phyloP scores from a whole-genome alignment of 73 alveolate species.

The Paraurostyla sp. region DNA sequence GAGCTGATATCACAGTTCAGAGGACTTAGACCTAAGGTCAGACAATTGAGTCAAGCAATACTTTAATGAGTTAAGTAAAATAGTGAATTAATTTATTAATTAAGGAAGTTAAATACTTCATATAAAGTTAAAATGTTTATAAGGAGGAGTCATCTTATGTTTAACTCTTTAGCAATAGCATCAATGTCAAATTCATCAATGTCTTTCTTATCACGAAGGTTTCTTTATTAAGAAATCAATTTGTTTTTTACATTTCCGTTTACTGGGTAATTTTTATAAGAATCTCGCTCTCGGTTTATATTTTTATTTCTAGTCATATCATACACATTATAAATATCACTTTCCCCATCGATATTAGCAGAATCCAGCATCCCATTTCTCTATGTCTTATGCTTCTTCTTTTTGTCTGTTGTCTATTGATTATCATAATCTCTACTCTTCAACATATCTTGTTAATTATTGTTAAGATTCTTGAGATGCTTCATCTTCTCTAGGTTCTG shows the following conservation, averaged over 20 bases:
- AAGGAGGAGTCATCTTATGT: neutral
- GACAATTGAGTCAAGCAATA: no score
- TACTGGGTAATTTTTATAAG: neutral
- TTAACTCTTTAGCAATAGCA: slow-evolving; percentile 1
- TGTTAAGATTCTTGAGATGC: neutral
- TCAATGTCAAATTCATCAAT: slow-evolving; percentile 35
- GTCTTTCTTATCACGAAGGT: neutral
- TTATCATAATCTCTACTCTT: no score
- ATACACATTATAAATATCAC: neutral
- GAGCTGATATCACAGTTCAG: neutral
- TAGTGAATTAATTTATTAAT: no score
- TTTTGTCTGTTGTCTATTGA: no score
- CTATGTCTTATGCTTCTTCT: neutral
- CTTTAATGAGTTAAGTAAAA: no score
- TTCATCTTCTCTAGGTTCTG: neutral
- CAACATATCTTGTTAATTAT: no score
- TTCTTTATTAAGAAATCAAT: no score
- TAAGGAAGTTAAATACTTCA: no score
- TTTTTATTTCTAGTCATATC: neutral
- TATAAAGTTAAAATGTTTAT: no score
- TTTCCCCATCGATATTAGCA: neutral
- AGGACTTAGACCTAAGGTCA: neutral
- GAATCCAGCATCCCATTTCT: neutral
- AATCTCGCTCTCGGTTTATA: neutral
- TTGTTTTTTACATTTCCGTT: neutral